Percentiles rank a stretch among this genome's conserved stretches.
phyloP scores from a whole-genome alignment of 2,329 filamentous ascomycete species.

The Volutella citrinella region DNA sequence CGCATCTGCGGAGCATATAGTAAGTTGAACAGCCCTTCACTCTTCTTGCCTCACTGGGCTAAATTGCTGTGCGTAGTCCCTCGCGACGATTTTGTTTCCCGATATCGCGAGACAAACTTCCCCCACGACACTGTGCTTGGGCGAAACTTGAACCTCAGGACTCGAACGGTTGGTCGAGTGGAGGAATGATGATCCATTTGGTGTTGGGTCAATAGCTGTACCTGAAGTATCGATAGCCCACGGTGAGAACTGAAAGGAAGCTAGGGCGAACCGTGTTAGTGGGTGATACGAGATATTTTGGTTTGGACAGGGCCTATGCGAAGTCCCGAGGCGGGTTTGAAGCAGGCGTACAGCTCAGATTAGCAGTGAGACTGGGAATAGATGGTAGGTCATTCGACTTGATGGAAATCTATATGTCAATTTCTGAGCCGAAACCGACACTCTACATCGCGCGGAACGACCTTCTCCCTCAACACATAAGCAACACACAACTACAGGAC shows the following conservation, averaged over 20 bases:
- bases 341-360: too few relatives aligned
- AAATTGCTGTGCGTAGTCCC: slow-evolving; percentile 52
- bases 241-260: not conserved
- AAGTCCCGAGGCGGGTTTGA: not conserved
- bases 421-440: too few relatives aligned
- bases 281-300: too few relatives aligned
- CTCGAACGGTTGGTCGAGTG: slow-evolving; percentile 4
- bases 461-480: too few relatives aligned
- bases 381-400: too few relatives aligned
- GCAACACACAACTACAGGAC: too few relatives aligned
- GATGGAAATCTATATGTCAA: too few relatives aligned
- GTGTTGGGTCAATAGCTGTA: too few relatives aligned
- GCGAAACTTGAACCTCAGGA: slow-evolving; percentile 30
- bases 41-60: not conserved
- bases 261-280: not conserved
- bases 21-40: slow-evolving; percentile 44
- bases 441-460: too few relatives aligned
- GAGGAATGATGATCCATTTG: too few relatives aligned
- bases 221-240: too few relatives aligned
- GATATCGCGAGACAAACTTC: slow-evolving; percentile 70
- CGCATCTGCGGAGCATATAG: slow-evolving; percentile 91
- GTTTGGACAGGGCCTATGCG: not conserved
- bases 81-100: slow-evolving; percentile 76
- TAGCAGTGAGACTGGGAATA: too few relatives aligned
- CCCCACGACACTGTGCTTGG: slow-evolving; percentile 42